Base-by-base conservation (phyloP, 805 yeast species). In the Suhomyces prunicola region DNA sequence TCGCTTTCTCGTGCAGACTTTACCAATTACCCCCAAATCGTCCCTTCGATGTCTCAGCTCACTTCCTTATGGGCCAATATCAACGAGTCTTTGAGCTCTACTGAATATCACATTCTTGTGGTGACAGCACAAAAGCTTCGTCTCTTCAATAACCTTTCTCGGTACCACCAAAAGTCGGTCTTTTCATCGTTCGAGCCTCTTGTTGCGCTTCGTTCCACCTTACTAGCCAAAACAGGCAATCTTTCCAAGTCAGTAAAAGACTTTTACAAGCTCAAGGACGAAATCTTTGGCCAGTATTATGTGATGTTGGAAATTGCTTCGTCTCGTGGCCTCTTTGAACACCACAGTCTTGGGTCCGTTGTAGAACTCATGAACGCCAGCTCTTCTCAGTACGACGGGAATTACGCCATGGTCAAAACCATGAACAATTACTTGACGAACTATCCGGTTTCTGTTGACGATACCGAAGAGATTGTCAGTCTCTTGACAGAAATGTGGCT, bases 401-500 rank as follows among this genome's bases (percentile, higher is more conserved):
- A 73, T 47, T 36, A 55, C 5, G 60, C 71, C 5, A 60, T 70
- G 46, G 63, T 65, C 5, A 41, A 54, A 10, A 54, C 67, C 3
- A 50, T 71, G 22, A 26, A 52, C 27, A 19, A 47, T 2, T 55
- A 60, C 19, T 51, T 70, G 15, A n/a, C 6, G 3, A 17, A 22
- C 4, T 31, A 52, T 6, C 57, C 50, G 1, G 41, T 54, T 6
- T 23, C 61, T 1, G 50, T 57, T 1, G 52, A 55, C 1, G 31
- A 15, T 2, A 10, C 15, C 22, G 31, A 47, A 15, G 29, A 27
- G 3, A 51, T 80, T 19, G 63, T 73, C 13, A 69, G 65, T 2
- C 67, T 76, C 15, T 53, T 81, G 42, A 60, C 67, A 1, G 61
- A 67, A 0, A 72, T 87, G 17, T 89, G 96, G 94, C 70, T 68